Evolutionary conservation across 75 land plant species (phyloP), one percentile per base, ranked within the genome.

Genomic region (Sequoiadendron giganteum): DNA sequence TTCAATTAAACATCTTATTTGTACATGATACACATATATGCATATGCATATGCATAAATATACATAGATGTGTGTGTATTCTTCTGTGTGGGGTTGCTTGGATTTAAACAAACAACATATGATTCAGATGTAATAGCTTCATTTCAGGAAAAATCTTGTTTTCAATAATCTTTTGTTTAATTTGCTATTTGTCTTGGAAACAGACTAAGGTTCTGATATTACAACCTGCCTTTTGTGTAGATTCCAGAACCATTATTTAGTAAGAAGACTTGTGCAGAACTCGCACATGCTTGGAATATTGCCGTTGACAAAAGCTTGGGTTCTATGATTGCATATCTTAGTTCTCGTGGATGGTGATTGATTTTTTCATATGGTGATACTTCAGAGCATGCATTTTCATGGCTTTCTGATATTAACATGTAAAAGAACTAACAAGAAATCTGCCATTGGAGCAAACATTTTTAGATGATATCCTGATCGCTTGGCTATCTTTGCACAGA

Each of bases 211-310:
- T 81, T 43, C 49, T 81, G 83, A 81, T 25, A 43, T 81, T 45
- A 45, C 83, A 43, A 81, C 45, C 49, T 81, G 83, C 81, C 38
- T 68, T n/a, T 56, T 88, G 83, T 77, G 90, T 90, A 91, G 95
- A 36, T 79, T 40, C 87, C 61, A 32, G 90, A 90, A 48, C 93
- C 92, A 32, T 85, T 90, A 8, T 77, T 87, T 77, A 90, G 88
- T 73, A 90, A 47, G 58, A 86, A 73, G 36, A 75, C 52, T 39
- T 86, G 91, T 36, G 75, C 85, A 36, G 93, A 94, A 10, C 56
- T 94, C 58, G 93, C 89, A 28, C 93, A 88, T 70, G 30, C 88
- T 28, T 94, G 95, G 95, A 94, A 94, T 87, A 86, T 87, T 84
- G 88, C 89, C 85, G 84, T 94, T 42, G 94, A 94, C 81, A 83